Evolutionary conservation across 2,329 filamentous ascomycete genomes (phyloP), one percentile per base, ranked within the genome.

Genomic region (Beauveria sp.): DNA sequence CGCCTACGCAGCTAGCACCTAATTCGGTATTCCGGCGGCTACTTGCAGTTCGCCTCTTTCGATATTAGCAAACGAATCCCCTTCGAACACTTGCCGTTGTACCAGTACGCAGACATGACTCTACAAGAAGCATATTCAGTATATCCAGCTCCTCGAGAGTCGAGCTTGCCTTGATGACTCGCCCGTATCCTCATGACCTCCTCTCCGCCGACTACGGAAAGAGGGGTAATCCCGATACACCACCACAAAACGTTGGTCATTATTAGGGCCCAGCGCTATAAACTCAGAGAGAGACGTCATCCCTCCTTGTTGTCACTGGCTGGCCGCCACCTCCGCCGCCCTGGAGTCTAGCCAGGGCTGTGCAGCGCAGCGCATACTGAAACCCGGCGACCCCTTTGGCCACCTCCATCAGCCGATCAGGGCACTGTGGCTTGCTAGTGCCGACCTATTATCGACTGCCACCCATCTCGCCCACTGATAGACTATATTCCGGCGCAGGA

Each of bases 341-440:
- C 30, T 34, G 30, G 12, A 14, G 30, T 34, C 30, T 34, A 34
- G 30, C 30, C 18, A 18, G 34, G 55, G 55, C 43, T 40, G 43
- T 40, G 30, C 46, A 41, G 34, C 22, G 55, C 18, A 51, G 56
- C 56, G 56, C 56, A 52, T 59, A 52, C 37, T 59, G 56, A 59
- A 59, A 59, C 56, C 56, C 47, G 56, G 47, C 56, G 24, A 43
- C 46, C 56, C 56, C 56, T 59, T 59, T 59, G 56, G 56, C 46
- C 56, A 59, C 46, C 40, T 50, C 37, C 47, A 34, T 59, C 56
- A 52, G 51, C 47, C 44, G 55, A 58, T 58, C 20, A 50, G 8
- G 28, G 55, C 57, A 51, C 24, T 43, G 57, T 59, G 57, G 40
- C 55, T 57, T 57, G 55, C 43, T 47, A 46, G 43, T 56, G 4